Base-by-base conservation (phyloP, 768 basidiomycete genomes). In the Kwoniella newhampshirensis region DNA sequence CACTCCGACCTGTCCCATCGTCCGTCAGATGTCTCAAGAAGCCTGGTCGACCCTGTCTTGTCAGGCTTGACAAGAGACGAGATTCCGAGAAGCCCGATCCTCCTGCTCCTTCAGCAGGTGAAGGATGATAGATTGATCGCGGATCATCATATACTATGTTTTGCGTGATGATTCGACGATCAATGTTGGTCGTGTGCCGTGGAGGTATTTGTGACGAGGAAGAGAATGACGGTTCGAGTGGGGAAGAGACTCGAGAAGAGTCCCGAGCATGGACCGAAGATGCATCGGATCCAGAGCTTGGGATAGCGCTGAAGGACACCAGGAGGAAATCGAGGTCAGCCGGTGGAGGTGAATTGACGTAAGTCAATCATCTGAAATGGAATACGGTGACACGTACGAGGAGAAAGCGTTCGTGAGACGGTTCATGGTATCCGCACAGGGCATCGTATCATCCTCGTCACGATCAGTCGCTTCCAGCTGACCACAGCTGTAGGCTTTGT, bases 141-240 rank as follows among this genome's bases (percentile, higher is more conserved):
- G 67, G 67, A 58, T 69, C 67, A 58, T 69, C 64, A 47, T 69
- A 69, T 23, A 69, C 63, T 36, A 44, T 41, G 37, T 52, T 52
- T 25, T 59, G 64, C 27, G 52, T 25, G 18, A 54, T 54, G n/a
- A 43, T 30, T 32, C 54, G n/a, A 27, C 51, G 21, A 28, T 52
- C 46, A 20, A 12, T 20, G 12, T 46, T 45, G 4, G 59, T 43
- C 7, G 20, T 28, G 2, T 37, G 39, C 50, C 54, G 49, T 48
- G 48, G 47, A 46, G 62, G 27, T 30, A 28, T 39, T 20, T 43
- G 63, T 13, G 57, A 39, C 36, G 32, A 40, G 9, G 50, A 32
- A 17, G 50, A 47, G 46, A 61, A 54, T 0, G 52, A 53, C 11
- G 53, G 39, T 17, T 59, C 58, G 37, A 62, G 25, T 12, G 61